Conservation (phyloP, 805 yeast genomes). For the Metschnikowia orientalis region DNA sequence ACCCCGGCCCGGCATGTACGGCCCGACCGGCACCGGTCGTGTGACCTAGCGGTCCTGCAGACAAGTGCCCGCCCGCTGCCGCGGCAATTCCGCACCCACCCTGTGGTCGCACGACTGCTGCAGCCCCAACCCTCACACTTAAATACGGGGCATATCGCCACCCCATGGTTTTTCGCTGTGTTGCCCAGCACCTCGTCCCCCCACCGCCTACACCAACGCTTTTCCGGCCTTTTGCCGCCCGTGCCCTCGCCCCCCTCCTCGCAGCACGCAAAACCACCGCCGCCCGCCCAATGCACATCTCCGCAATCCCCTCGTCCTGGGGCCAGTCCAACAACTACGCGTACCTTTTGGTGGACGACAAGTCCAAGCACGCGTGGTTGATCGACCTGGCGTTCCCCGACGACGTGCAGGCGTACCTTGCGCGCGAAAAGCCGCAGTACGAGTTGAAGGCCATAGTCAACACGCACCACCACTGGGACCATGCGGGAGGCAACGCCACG, state of each 20-base stretch:
- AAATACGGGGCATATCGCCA: too few relatives aligned
- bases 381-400: conserved; percentile 90
- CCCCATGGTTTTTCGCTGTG: too few relatives aligned
- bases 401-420: conserved; percentile 49
- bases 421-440: conserved; percentile 35
- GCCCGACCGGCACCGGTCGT: too few relatives aligned
- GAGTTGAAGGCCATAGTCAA: conserved; percentile 76
- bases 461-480: conserved; percentile 96
- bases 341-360: conserved; percentile 69
- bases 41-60: too few relatives aligned
- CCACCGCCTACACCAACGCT: background rate
- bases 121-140: too few relatives aligned
- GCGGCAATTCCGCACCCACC: too few relatives aligned
- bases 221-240: background rate
- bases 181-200: too few relatives aligned
- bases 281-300: conserved; percentile 74
- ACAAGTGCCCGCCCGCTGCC: too few relatives aligned
- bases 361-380: conserved; percentile 66
- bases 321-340: conserved; percentile 88
- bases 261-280: background rate
- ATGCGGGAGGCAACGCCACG: conserved; percentile 75
- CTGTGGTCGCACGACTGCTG: too few relatives aligned
- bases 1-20: too few relatives aligned
- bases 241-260: background rate
- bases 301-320: conserved; percentile 91